Conservation (phyloP, 352 stramenopile genomes). For the Phytophthora fragariaefolia region DNA sequence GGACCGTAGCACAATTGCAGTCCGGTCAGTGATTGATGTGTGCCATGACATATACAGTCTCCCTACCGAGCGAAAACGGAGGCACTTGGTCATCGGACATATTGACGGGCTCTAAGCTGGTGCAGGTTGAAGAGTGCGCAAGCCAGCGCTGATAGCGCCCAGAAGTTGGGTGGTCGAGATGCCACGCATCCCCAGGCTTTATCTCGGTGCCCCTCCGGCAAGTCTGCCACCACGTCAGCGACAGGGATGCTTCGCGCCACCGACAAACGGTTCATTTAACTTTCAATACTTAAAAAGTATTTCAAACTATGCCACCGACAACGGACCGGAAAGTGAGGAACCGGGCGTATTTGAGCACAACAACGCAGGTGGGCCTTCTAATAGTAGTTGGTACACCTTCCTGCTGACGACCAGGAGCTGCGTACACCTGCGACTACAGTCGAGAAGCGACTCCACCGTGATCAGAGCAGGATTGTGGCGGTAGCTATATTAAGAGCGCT, state of each 20-base stretch:
- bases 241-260: constrained; percentile 28
- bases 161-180: constrained; percentile 16
- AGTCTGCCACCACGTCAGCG: constrained; percentile 29
- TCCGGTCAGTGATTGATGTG: not conserved
- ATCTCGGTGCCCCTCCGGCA: constrained; percentile 23
- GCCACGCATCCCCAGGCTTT: constrained; percentile 22
- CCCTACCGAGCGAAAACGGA: constrained; percentile 44
- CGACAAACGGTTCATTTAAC: constrained; percentile 13
- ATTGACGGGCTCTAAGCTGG: not conserved
- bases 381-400: too few species aligned
- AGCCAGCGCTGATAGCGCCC: constrained; percentile 1
- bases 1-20: not conserved
- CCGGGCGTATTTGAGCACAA: too few species aligned
- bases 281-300: not conserved
- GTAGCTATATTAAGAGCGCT: constrained; percentile 19
- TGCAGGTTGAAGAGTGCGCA: constrained; percentile 29
- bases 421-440: too few species aligned
- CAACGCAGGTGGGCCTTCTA: too few species aligned
- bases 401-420: too few species aligned
- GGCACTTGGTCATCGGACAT: constrained; percentile 43
- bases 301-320: not conserved
- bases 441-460: too few species aligned
- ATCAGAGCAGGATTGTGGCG: constrained; percentile 21
- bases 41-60: not conserved
- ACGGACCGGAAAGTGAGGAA: too few species aligned